phyloP scores from a whole-genome alignment of 352 stramenopile genomes.

The Globisporangium carolinianum region DNA sequence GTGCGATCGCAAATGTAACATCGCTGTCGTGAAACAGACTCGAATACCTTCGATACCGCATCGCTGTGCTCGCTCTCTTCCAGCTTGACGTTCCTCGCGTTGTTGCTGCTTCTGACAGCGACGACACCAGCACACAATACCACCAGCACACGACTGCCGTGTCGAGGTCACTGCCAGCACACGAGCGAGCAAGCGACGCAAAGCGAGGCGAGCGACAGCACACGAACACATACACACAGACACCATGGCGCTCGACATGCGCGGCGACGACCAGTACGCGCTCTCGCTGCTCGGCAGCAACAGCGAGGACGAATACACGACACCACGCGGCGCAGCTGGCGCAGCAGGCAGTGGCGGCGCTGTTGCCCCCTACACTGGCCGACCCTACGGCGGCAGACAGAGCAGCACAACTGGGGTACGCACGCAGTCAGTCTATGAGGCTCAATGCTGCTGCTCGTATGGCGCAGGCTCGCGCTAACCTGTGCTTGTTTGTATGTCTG shows the following conservation, averaged over 20 bases:
- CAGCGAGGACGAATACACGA: constrained; percentile 56
- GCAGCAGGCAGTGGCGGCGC: constrained; percentile 4
- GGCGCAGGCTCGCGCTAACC: no score
- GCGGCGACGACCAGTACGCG: constrained; percentile 26
- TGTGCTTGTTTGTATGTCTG: neutral
- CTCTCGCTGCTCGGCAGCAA: constrained; percentile 47
- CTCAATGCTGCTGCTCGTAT: no score
- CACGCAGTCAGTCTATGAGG: neutral
- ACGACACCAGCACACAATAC: neutral
- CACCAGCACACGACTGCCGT: no score
- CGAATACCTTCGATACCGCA: no score
- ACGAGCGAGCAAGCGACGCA: neutral
- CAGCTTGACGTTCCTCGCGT: no score
- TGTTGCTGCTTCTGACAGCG: no score
- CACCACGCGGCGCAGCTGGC: constrained; percentile 3
- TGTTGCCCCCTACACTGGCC: constrained; percentile 26
- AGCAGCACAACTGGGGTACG: constrained; percentile 27
- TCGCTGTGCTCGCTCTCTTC: no score
- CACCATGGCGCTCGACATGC: constrained; percentile 14
- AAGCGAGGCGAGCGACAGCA: neutral
- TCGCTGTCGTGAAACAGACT: no score
- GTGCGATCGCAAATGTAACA: no score
- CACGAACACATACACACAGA: neutral
- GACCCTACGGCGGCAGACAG: constrained; percentile 43
- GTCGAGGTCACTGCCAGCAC: no score